These are phyloP conservation scores for Macrophomina tecta DNA, from an alignment of 2,329 filamentous ascomycete genomes.

Conservation along the genomic window DNA sequence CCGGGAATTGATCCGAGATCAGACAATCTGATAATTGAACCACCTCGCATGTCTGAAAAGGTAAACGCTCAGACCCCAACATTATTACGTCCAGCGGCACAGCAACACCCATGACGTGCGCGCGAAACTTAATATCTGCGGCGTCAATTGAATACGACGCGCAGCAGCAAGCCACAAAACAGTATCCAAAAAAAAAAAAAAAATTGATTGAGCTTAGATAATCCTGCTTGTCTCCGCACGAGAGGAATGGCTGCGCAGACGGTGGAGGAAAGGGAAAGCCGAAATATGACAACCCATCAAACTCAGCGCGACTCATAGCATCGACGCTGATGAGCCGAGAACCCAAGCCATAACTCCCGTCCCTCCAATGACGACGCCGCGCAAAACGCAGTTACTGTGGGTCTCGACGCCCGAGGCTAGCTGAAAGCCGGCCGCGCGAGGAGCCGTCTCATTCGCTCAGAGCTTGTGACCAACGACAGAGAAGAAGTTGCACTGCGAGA, in stretches of 20 bases:
- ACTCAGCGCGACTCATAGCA: constrained; percentile 9
- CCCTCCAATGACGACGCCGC: constrained; percentile 10
- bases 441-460: constrained; percentile 24
- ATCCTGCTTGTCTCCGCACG: neutral
- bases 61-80: neutral
- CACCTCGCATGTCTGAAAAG: neutral
- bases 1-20: constrained; percentile 3
- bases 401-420: neutral
- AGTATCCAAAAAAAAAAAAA: neutral
- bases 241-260: neutral
- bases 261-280: constrained; percentile 4
- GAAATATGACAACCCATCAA: constrained; percentile 6
- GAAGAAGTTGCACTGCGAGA: constrained; percentile 74
- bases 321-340: constrained; percentile 1
- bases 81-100: neutral
- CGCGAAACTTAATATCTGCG: neutral
- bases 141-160: neutral
- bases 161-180: neutral
- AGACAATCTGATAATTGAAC: constrained; percentile 7
- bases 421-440: neutral
- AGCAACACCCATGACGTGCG: neutral
- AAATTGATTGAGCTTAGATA: neutral
- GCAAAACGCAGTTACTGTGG: neutral
- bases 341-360: constrained; percentile 10
- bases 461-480: constrained; percentile 58